Percentiles rank a stretch among this genome's conserved stretches.
Conservation (phyloP, 2,329 filamentous ascomycete genomes). For the Lecanicillium sp. region DNA sequence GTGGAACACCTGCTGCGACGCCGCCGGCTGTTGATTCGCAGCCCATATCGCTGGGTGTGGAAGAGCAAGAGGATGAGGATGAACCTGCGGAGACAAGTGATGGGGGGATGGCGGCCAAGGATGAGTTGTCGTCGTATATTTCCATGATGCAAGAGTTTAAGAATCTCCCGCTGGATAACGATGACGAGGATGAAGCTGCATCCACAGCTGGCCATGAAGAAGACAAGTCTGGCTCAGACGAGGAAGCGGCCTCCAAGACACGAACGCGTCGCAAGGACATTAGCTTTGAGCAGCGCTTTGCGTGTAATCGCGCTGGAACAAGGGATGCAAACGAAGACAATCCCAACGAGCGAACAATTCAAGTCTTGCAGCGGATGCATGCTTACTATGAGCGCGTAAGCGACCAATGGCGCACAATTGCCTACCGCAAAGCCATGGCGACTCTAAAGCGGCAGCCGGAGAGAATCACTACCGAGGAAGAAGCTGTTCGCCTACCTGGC, state of each 20-base stretch:
- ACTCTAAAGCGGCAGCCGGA: constrained; percentile 57
- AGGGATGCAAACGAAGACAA: constrained; percentile 38
- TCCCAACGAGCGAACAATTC: constrained; percentile 69
- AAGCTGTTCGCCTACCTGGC: constrained; percentile 59
- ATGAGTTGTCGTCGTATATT: constrained; percentile 59
- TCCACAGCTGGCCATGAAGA: not conserved
- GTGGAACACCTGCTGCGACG: constrained; percentile 22
- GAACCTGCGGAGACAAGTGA: not conserved
- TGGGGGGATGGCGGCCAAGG: constrained; percentile 17
- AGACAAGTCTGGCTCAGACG: constrained; percentile 13
- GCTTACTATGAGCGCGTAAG: constrained; percentile 66
- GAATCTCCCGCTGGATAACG: constrained; percentile 46
- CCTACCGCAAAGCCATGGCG: constrained; percentile 71
- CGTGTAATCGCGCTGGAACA: constrained; percentile 45
- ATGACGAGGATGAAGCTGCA: constrained; percentile 35
- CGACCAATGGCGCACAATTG: constrained; percentile 67
- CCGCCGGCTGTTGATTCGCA: constrained; percentile 17
- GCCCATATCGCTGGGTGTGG: constrained; percentile 16
- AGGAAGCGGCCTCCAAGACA: constrained; percentile 17
- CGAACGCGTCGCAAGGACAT: constrained; percentile 8
- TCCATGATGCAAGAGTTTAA: constrained; percentile 50
- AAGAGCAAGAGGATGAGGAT: constrained; percentile 2
- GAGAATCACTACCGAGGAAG: constrained; percentile 58
- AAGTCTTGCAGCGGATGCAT: constrained; percentile 69
- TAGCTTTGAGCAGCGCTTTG: constrained; percentile 40